Percentiles rank a stretch among this genome's conserved stretches.
These are phyloP conservation scores for Quercus tomentella DNA, from an alignment of 331 rosid species.

Conservation along the genomic window DNA sequence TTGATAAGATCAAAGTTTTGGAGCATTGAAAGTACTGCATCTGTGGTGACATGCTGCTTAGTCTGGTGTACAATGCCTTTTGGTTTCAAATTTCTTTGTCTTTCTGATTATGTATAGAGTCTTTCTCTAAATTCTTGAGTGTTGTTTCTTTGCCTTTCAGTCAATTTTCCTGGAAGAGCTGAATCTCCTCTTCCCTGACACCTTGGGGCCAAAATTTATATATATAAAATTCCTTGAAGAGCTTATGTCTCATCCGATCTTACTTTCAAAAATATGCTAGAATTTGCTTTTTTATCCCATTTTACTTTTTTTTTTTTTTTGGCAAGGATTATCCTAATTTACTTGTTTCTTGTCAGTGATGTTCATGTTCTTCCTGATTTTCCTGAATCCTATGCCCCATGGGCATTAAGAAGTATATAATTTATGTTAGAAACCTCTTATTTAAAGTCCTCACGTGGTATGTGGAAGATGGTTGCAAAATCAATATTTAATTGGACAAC, in stretches of 20 bases:
- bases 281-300: neutral
- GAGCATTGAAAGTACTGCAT: constrained; percentile 45
- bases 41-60: constrained; percentile 1
- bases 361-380: neutral
- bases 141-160: neutral
- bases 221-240: neutral
- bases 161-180: neutral
- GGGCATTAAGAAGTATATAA: neutral
- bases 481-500: too few relatives aligned
- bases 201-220: too few relatives aligned
- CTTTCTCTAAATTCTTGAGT: neutral
- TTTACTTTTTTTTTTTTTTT: neutral
- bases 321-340: too few relatives aligned
- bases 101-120: neutral
- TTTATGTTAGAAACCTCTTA: too few relatives aligned
- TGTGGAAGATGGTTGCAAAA: too few relatives aligned
- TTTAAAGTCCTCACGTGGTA: too few relatives aligned
- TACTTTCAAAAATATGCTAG: neutral
- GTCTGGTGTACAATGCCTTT: neutral
- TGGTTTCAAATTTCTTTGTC: constrained; percentile 4
- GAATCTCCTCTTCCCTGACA: too few relatives aligned
- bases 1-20: constrained; percentile 56
- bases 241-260: neutral
- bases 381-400: neutral
- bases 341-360: neutral